A percentile compares a stretch with the other conserved stretches of the same genome.
phyloP scores from a whole-genome alignment of 257 asterid genomes.

The Solanum boliviense region DNA sequence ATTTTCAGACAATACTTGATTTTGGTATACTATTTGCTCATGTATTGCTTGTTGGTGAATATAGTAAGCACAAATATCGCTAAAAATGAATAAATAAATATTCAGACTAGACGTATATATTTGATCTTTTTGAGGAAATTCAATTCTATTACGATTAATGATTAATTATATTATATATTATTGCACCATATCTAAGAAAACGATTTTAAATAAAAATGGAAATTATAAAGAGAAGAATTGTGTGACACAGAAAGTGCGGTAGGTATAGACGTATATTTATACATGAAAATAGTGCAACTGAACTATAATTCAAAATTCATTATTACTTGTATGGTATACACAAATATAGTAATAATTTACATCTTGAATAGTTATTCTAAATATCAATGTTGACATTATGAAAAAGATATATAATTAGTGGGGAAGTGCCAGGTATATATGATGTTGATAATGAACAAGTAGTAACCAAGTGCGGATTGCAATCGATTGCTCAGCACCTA shows the following conservation, averaged over 20 bases:
- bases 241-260: not conserved
- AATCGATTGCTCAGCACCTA: not conserved
- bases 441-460: constrained; percentile 1
- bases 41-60: not conserved
- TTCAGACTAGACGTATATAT: not conserved
- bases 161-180: not conserved
- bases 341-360: constrained; percentile 5
- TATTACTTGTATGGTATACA: constrained; percentile 5
- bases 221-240: not conserved
- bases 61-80: not conserved
- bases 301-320: not conserved
- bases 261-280: not conserved
- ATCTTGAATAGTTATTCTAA: not conserved
- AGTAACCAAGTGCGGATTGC: not conserved
- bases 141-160: not conserved
- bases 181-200: not conserved
- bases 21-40: not conserved
- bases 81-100: not conserved
- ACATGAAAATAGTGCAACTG: not conserved
- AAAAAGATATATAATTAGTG: not conserved
- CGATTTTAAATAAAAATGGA: not conserved
- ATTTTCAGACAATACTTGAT: not conserved
- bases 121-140: not conserved
- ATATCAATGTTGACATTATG: not conserved
- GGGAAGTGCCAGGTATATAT: not conserved